A percentile compares a stretch with the other conserved stretches of the same genome.
phyloP scores from a whole-genome alignment of 148 eudicot species.

The Oxyria digyna region DNA sequence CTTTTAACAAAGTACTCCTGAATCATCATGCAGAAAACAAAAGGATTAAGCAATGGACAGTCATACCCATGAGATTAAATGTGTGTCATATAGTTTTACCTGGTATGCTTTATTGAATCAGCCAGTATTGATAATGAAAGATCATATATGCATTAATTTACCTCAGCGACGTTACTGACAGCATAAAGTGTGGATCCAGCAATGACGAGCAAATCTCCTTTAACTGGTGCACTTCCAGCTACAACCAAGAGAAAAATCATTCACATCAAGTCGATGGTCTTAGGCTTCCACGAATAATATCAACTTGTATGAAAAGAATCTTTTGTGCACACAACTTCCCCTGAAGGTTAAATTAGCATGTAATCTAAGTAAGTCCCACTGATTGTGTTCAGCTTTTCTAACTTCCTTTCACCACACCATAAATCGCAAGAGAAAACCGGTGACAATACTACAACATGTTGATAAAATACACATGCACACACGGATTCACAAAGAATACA shows the following conservation, averaged over 20 bases:
- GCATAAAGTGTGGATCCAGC: slow-evolving; percentile 83
- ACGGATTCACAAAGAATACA: background rate
- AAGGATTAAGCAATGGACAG: background rate
- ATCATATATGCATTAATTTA: slow-evolving; percentile 12
- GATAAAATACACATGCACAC: no score
- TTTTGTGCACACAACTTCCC: background rate
- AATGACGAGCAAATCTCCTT: slow-evolving; percentile 71
- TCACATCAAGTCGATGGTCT: background rate
- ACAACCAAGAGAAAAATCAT: slow-evolving; percentile 3
- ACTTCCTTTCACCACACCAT: no score
- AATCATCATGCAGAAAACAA: background rate
- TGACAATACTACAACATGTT: no score
- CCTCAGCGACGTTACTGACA: slow-evolving; percentile 78
- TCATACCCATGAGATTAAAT: background rate
- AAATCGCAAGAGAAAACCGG: no score
- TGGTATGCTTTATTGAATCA: background rate
- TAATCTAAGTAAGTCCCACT: no score
- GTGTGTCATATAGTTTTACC: background rate
- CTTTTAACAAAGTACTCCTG: slow-evolving; percentile 83
- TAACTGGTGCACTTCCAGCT: slow-evolving; percentile 62
- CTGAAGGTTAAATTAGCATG: background rate
- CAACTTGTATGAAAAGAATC: background rate
- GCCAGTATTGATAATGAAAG: background rate
- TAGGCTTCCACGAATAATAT: background rate
- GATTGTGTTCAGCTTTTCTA: no score